These are phyloP conservation scores for Pichia sporocuriosa DNA, from an alignment of 805 yeast species.

Conservation along the genomic window DNA sequence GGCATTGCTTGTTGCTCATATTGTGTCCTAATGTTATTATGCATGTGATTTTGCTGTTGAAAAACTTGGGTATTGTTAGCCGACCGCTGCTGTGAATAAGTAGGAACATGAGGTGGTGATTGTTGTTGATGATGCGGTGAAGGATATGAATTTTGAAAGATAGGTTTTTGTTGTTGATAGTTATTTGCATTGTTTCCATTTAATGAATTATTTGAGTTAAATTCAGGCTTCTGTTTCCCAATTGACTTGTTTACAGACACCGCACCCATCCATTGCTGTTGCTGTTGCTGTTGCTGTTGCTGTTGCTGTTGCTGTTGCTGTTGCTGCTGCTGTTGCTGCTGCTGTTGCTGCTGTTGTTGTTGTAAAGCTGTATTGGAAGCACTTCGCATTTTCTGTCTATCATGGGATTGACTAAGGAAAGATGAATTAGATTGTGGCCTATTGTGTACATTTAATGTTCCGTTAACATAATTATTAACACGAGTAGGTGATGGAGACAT, in stretches of 20 bases:
- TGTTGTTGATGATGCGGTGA: conserved; percentile 5
- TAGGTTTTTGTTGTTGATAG: conserved; percentile 10
- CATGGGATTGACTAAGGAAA: background rate
- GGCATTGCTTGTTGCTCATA: background rate
- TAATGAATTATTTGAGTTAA: too few species aligned
- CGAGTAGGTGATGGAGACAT: too few species aligned
- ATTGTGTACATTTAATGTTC: too few species aligned
- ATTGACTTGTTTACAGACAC: too few species aligned
- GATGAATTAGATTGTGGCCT: background rate
- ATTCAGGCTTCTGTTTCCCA: too few species aligned
- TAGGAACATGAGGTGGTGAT: too few species aligned
- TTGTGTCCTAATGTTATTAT: too few species aligned
- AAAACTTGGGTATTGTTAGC: too few species aligned
- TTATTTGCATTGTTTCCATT: conserved; percentile 3
- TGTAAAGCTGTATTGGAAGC: background rate
- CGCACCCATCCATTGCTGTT: conserved; percentile 7
- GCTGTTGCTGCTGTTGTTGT: conserved; percentile 9
- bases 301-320: conserved; percentile 9
- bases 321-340: conserved; percentile 8
- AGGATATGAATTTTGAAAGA: too few species aligned
- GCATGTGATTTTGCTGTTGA: too few species aligned
- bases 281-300: conserved; percentile 15
- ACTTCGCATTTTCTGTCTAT: background rate
- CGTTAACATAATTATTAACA: too few species aligned
- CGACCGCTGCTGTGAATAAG: too few species aligned